phyloP scores from a whole-genome alignment of 2,329 filamentous ascomycete genomes.

The Trichoderma sp. region DNA sequence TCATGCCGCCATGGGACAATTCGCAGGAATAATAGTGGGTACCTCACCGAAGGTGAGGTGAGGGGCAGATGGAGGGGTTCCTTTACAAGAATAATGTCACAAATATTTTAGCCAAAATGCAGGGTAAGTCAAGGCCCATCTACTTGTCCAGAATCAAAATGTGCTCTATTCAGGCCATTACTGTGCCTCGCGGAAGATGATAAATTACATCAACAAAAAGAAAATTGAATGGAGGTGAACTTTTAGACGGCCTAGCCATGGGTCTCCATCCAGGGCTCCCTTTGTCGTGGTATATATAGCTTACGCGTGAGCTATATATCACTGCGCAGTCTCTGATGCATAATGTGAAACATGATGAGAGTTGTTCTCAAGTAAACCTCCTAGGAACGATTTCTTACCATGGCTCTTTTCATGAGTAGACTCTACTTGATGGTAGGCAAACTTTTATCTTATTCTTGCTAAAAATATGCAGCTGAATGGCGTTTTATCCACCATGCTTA shows the following conservation, averaged over 20 bases:
- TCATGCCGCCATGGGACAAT: constrained; percentile 27
- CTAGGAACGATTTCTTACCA: not conserved
- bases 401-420: not conserved
- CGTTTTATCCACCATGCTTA: not conserved
- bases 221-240: not conserved
- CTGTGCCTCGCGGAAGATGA: not conserved
- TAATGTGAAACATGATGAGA: not conserved
- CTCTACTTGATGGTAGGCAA: not conserved
- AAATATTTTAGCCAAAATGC: not conserved
- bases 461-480: not conserved
- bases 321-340: not conserved
- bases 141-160: not conserved
- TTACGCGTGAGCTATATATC: not conserved
- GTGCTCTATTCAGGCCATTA: not conserved
- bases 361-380: not conserved
- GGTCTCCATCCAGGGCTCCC: not conserved
- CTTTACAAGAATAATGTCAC: constrained; percentile 16
- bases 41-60: constrained; percentile 31
- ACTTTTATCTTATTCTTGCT: not conserved
- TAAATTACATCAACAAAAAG: not conserved
- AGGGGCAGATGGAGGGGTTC: constrained; percentile 32
- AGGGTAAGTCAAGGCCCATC: not conserved
- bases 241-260: not conserved
- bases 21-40: constrained; percentile 28
- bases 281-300: not conserved